Evolutionary conservation across 371 early-diverging fungal genomes (phyloP).

Genomic region (Actinomucor elegans): DNA sequence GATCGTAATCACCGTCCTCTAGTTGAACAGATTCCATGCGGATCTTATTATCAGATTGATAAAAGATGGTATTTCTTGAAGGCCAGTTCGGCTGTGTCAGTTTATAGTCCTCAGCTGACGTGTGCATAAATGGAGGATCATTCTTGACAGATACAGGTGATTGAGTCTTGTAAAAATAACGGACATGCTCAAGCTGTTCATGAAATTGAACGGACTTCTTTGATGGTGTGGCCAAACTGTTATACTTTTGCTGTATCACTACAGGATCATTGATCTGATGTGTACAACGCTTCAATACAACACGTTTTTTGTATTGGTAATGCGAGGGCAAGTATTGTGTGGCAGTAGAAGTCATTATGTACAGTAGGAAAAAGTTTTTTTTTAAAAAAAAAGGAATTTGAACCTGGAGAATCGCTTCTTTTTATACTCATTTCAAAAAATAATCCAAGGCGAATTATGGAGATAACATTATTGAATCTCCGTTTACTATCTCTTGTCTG

Average conservation of each 20-base stretch:
- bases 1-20: slow-evolving; percentile 28
- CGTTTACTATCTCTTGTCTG: slow-evolving; percentile 4
- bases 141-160: slow-evolving; percentile 44
- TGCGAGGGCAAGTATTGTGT: slow-evolving; percentile 1
- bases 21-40: slow-evolving; percentile 38
- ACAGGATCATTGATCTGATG: slow-evolving; percentile 14
- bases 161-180: slow-evolving; percentile 26
- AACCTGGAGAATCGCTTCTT: neutral
- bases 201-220: slow-evolving; percentile 34
- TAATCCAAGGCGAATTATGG: neutral
- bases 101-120: slow-evolving; percentile 14
- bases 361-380: neutral
- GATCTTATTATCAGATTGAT: slow-evolving; percentile 15
- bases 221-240: neutral
- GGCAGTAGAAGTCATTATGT: slow-evolving; percentile 5
- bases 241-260: slow-evolving; percentile 7
- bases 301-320: slow-evolving; percentile 12
- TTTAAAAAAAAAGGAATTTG: neutral
- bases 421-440: slow-evolving; percentile 1
- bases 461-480: neutral
- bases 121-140: slow-evolving; percentile 31
- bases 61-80: slow-evolving; percentile 2
- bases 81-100: slow-evolving; percentile 20
- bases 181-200: slow-evolving; percentile 16
- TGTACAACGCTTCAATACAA: slow-evolving; percentile 16